These are phyloP conservation scores for Trametes cinnabarina DNA, from an alignment of 768 basidiomycete species.

Conservation along the genomic window DNA sequence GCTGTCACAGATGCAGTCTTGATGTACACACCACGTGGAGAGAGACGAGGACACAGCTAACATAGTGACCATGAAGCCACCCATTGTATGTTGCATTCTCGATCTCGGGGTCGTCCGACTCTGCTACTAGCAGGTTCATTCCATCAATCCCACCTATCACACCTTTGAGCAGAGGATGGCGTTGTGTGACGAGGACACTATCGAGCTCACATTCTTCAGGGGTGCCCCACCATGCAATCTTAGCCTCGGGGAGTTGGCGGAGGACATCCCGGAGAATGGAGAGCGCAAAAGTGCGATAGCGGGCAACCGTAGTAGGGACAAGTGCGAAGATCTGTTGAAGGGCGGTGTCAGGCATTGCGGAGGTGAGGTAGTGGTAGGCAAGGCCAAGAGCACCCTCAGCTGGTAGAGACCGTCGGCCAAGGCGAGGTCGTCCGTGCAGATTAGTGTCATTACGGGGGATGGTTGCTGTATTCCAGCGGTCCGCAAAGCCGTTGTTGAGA, in stretches of 20 bases:
- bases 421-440: conserved; percentile 25
- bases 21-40: conserved; percentile 26
- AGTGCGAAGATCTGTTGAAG: conserved; percentile 44
- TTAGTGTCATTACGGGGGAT: conserved; percentile 34
- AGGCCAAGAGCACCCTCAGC: conserved; percentile 42
- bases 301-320: conserved; percentile 36
- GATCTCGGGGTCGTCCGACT: conserved; percentile 37
- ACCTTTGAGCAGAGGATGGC: conserved; percentile 34
- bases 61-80: conserved; percentile 41
- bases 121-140: conserved; percentile 37
- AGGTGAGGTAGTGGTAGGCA: conserved; percentile 40
- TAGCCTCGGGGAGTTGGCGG: conserved; percentile 28
- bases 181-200: conserved; percentile 28
- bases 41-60: conserved; percentile 39
- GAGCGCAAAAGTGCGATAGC: conserved; percentile 36
- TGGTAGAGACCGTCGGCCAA: conserved; percentile 32
- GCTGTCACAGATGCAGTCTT: neutral
- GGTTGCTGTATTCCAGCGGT: conserved; percentile 3
- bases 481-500: conserved; percentile 32
- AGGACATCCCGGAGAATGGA: conserved; percentile 34
- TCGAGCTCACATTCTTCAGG: conserved; percentile 30
- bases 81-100: conserved; percentile 49
- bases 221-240: conserved; percentile 28
- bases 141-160: conserved; percentile 46
- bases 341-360: conserved; percentile 38